These are phyloP conservation scores for Tetrahymena elliotti DNA, from an alignment of 73 alveolate genomes.

Conservation along the genomic window DNA sequence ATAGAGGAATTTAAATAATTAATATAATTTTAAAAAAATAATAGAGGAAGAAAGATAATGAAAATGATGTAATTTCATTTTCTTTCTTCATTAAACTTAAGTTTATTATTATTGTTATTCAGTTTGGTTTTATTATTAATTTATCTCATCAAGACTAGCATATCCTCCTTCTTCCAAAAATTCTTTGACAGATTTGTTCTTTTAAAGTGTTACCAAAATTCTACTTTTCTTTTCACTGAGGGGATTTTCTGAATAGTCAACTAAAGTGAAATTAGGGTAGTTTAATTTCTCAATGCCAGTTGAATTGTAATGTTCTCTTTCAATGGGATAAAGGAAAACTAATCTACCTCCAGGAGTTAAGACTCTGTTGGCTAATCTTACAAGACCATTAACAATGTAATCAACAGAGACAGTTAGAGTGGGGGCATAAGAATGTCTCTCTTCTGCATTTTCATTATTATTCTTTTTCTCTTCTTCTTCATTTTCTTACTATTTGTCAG, in stretches of 20 bases:
- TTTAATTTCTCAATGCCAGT: slow-evolving; percentile 40
- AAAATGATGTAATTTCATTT: not conserved
- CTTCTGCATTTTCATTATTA: slow-evolving; percentile 39
- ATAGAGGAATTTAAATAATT: not conserved
- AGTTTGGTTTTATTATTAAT: not conserved
- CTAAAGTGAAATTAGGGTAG: slow-evolving; percentile 5
- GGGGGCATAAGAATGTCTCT: slow-evolving; percentile 35
- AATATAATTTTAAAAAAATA: not conserved
- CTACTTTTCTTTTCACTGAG: slow-evolving; percentile 34
- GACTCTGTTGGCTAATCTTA: slow-evolving; percentile 68
- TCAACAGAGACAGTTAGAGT: slow-evolving; percentile 22
- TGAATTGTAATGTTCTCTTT: slow-evolving; percentile 62
- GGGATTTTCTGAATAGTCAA: slow-evolving; percentile 22
- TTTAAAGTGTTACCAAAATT: slow-evolving; percentile 26
- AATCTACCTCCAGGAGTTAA: slow-evolving; percentile 86
- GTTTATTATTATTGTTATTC: not conserved
- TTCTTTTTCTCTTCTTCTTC: slow-evolving; percentile 7
- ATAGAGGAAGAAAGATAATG: not conserved
- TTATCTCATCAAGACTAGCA: not conserved
- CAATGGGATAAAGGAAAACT: slow-evolving; percentile 91
- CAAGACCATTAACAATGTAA: slow-evolving; percentile 65
- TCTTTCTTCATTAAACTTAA: not conserved
- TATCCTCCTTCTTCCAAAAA: not conserved
- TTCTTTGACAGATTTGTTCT: not conserved
- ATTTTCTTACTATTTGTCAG: slow-evolving; percentile 11